Percentiles rank a stretch among this genome's conserved stretches.
phyloP scores from a whole-genome alignment of 1,284 basidiomycete species.

The Lentinus polychrous region DNA sequence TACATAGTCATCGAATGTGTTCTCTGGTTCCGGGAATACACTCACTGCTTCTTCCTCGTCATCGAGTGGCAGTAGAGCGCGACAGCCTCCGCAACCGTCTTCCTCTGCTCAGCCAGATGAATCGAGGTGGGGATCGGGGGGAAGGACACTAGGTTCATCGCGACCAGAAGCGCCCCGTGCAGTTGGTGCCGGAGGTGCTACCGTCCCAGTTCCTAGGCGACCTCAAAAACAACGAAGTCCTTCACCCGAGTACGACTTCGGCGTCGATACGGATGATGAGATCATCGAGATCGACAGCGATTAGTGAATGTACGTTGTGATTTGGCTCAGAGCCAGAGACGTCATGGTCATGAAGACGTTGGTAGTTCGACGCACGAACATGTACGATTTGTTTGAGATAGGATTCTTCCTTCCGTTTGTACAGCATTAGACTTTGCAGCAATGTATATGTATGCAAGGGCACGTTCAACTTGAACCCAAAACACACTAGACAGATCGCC shows the following conservation, averaged over 20 bases:
- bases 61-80: conserved; percentile 46
- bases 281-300: conserved; percentile 74
- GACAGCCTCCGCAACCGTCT: conserved; percentile 19
- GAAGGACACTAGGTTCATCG: conserved; percentile 46
- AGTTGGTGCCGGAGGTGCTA: conserved; percentile 47
- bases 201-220: conserved; percentile 33
- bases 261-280: conserved; percentile 66
- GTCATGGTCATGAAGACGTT: not conserved
- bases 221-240: conserved; percentile 46
- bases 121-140: conserved; percentile 44
- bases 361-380: not conserved
- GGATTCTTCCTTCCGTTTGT: not conserved
- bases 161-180: conserved; percentile 27
- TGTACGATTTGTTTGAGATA: not conserved
- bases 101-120: conserved; percentile 14
- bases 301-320: conserved; percentile 18
- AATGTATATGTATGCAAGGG: too few relatives aligned
- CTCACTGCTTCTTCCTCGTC: conserved; percentile 47
- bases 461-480: too few relatives aligned
- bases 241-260: conserved; percentile 56
- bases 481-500: too few relatives aligned
- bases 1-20: too few relatives aligned
- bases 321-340: not conserved
- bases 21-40: conserved; percentile 87
- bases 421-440: too few relatives aligned